Conservation (phyloP, 495 filamentous ascomycete genomes). For the Tuber microsphaerosporum region DNA sequence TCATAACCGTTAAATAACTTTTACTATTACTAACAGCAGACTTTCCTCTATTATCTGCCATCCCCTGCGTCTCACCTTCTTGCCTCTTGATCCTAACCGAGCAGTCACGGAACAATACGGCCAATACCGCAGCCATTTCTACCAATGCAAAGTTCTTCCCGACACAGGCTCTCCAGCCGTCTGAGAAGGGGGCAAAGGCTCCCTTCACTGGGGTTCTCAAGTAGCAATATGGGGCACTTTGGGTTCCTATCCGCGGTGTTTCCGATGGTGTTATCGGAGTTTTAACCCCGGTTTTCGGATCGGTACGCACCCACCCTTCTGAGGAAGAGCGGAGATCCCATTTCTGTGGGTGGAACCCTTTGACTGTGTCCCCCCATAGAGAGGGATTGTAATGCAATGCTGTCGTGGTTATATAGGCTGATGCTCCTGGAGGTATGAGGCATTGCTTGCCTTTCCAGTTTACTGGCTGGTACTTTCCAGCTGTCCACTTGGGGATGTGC, state of each 20-base stretch:
- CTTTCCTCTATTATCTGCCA: constrained; percentile 44
- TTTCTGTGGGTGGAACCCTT: constrained; percentile 40
- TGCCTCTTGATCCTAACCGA: constrained; percentile 18
- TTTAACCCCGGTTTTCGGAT: constrained; percentile 23
- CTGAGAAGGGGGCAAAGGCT: constrained; percentile 38
- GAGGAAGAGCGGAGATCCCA: constrained; percentile 22
- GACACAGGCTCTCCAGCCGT: constrained; percentile 37
- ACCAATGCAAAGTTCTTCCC: constrained; percentile 42
- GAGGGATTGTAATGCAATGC: constrained; percentile 45
- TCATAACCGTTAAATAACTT: constrained; percentile 42
- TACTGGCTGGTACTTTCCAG: constrained; percentile 26
- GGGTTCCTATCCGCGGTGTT: constrained; percentile 9
- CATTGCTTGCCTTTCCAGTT: constrained; percentile 34
- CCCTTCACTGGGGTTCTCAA: constrained; percentile 41
- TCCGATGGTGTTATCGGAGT: constrained; percentile 11
- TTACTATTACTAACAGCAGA: constrained; percentile 42
- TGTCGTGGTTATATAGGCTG: constrained; percentile 42
- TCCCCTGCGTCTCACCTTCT: constrained; percentile 44
- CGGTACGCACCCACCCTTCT: constrained; percentile 16
- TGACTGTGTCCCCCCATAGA: constrained; percentile 46
- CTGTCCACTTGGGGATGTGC: constrained; percentile 44
- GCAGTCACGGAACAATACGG: constrained; percentile 30
- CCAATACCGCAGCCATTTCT: constrained; percentile 36
- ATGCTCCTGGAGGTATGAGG: constrained; percentile 42
- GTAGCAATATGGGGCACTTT: constrained; percentile 20